Base-by-base conservation (phyloP, 805 yeast species). In the Saturnispora galanensis region DNA sequence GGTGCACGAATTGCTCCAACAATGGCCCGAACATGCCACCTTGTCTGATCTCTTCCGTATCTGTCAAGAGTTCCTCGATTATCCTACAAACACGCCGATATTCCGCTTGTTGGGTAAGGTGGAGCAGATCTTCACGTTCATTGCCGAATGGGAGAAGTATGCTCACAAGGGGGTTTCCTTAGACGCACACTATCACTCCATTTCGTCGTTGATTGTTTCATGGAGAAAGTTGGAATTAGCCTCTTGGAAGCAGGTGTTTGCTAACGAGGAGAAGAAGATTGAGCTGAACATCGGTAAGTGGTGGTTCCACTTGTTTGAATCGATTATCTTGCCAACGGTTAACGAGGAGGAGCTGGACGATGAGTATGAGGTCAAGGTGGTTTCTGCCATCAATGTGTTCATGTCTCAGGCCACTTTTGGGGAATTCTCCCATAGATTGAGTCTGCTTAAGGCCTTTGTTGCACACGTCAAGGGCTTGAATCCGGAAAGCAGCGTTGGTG, bases 21-120 rank as follows among this genome's bases (percentile, higher is more conserved):
- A 79, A 56, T 93, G 96, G 96, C 97, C 97, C 0, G 98, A 94
- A 55, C 96, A 94, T 67, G 93, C 93, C 0, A 87, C 95, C 0
- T 64, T 93, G 41, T 80, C 73, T 46, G 86, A 82, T 16, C 69
- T 90, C 39, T 59, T 67, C 33, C 66, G 81, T 48, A 77, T 81
- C 8, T 74, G 84, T 50, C 63, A 69, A 12, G 97, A 89, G 57
- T 74, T 83, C 47, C 60, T 84, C 46, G 61, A 62, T 3, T 81
- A 69, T 54, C 76, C 95, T 0, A 68, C 79, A 2, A 65, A 69
- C 29, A 76, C 84, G 0, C 93, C 98, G 0, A 63, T 93, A 31
- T 89, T 89, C 9, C 74, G 83, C 52, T 71, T 81, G 45, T 67
- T 94, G 36, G 84, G 81, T 41, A 89, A 89, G 61, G 65, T 87